Base-by-base conservation (phyloP, 345 rosid genomes). In the Linum lewisii region DNA sequence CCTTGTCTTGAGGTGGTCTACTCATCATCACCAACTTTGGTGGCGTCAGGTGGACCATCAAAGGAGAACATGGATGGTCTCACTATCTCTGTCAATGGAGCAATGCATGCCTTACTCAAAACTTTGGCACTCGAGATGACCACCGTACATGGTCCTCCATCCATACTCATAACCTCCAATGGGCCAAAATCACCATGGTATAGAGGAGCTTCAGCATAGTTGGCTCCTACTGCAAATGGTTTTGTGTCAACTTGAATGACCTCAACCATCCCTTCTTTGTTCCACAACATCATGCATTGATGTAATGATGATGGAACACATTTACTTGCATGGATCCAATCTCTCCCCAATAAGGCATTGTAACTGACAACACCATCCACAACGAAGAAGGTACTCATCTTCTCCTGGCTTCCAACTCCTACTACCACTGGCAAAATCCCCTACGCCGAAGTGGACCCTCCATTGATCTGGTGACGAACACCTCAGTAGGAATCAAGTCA, bases 221-320 rank as follows among this genome's bases (percentile, higher is more conserved):
- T 19, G 1, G 45, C 45, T 2, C 6, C 34, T 2, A 55, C 18
- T 9, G 1, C n/a, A 37, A 49, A 62, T 16, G 55, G 56, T 5
- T 47, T 49, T 4, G 6, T 14, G 22, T 61, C 47, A 0, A 16
- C 57, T 37, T 15, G 19, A 0, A 62, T 45, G 2, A 62, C 45
- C 24, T 62, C 57, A 0, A 62, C 57, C 1, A n/a, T 19, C 0
- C 50, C 57, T 24, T 62, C 26, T 2, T 22, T 23, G 1, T 62
- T 62, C 57, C 47, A 62, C 8, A 50, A 20, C 24, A 51, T 15
- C 23, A 51, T 23, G 4, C 25, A 51, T 15, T 62, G 47, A n/a
- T n/a, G 25, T 7, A 62, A 3, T 15, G 65, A 23, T 7, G 65
- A 62, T 8, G 57, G 45, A 2, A 60, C 37, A 60, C 38, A 60